Evolutionary conservation across 176 grass and related monocot species (phyloP).

Genomic region (Aegilops bicornis): DNA sequence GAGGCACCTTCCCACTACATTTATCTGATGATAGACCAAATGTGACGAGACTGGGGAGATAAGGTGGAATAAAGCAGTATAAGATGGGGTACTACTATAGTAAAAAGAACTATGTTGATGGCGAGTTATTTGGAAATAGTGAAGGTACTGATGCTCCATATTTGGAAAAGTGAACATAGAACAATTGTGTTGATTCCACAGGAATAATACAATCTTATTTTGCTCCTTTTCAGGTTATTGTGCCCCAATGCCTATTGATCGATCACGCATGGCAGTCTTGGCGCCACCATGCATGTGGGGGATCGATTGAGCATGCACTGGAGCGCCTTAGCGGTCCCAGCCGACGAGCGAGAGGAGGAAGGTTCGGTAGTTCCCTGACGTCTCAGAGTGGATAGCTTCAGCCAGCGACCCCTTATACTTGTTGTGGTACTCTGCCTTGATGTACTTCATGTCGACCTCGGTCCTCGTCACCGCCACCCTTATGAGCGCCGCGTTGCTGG

Average conservation of each 20-base stretch:
- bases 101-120: not conserved
- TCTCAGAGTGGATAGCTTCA: slow-evolving; percentile 77
- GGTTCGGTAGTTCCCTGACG: slow-evolving; percentile 74
- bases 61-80: slow-evolving; percentile 16
- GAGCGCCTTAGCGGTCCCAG: slow-evolving; percentile 25
- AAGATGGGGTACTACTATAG: not conserved
- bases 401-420: slow-evolving; percentile 60
- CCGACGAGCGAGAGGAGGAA: slow-evolving; percentile 86
- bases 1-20: not conserved
- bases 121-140: not conserved
- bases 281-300: not conserved
- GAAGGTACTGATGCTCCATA: slow-evolving; percentile 26
- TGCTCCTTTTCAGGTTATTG: not conserved
- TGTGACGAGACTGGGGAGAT: not conserved
- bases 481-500: slow-evolving; percentile 58
- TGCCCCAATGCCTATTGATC: not conserved
- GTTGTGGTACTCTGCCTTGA: slow-evolving; percentile 73
- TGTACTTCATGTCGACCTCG: slow-evolving; percentile 92
- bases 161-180: not conserved
- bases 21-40: not conserved
- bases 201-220: not conserved
- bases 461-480: slow-evolving; percentile 61
- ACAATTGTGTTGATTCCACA: not conserved
- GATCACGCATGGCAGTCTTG: not conserved
- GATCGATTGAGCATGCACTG: not conserved